phyloP scores from a whole-genome alignment of 805 yeast genomes.

The Yarrowia hollandica region DNA sequence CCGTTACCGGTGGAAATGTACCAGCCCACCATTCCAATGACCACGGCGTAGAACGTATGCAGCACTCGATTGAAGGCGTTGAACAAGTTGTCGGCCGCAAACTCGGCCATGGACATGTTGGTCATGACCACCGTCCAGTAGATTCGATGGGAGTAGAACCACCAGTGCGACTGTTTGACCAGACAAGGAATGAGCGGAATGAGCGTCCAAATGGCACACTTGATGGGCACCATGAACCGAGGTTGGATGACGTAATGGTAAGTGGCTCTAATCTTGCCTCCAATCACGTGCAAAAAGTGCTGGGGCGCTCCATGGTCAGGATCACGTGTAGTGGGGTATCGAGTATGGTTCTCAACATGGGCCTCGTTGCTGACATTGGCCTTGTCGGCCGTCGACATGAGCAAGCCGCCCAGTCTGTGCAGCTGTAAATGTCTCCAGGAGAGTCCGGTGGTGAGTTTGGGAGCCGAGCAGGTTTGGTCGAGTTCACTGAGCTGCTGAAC shows the following conservation, averaged over 20 bases:
- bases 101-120: conserved; percentile 38
- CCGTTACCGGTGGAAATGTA: conserved; percentile 41
- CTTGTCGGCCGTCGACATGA: background rate
- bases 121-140: conserved; percentile 42
- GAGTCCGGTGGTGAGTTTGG: conserved; percentile 10
- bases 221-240: conserved; percentile 33
- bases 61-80: conserved; percentile 36
- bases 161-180: conserved; percentile 35
- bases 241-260: background rate
- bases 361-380: background rate
- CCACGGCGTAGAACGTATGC: conserved; percentile 39
- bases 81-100: conserved; percentile 41
- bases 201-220: conserved; percentile 34
- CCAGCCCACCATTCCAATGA: conserved; percentile 42
- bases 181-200: conserved; percentile 37
- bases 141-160: conserved; percentile 35
- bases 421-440: conserved; percentile 3
- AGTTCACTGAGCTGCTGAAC: background rate
- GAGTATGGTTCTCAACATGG: background rate
- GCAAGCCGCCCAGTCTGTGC: background rate
- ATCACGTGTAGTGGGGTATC: background rate
- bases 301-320: conserved; percentile 4
- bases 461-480: background rate
- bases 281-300: background rate
- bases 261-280: background rate